Evolutionary conservation across 2,329 filamentous ascomycete genomes (phyloP), one percentile per base, ranked within the genome.

Genomic region (Sclerotinia nivalis): DNA sequence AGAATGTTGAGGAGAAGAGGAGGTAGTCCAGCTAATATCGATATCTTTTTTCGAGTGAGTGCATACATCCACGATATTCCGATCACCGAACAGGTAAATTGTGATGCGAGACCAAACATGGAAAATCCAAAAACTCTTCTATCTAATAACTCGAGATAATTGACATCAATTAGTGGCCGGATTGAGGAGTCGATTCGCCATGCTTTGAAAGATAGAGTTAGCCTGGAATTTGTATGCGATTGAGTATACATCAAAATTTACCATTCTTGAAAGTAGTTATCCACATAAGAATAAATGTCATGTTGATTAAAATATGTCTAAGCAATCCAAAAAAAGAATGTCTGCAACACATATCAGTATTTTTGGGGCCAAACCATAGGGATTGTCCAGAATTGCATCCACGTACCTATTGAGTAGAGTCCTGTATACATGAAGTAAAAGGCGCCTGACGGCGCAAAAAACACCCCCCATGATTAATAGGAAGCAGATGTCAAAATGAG

Each of bases 1-100:
- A 97, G 87, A 76, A 97, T 96, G 80, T 97, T 97, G 81, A 76
- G 75, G 20, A 71, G 66, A 61, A 77, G 73, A 4, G 74, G 74
- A 47, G 76, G 74, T 1, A 76, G 49, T 9, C 74, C 70, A 18
- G 75, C 75, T 18, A 77, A 69, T 10, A 77, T 62, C 5, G 75
- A 74, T 31, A 76, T 70, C 70, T 74, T 74, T 18, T 74, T 69
- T 60, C 72, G 70, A 40, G 75, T 76, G 60, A 77, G 71, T 7
- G 72, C 70, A 60, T 76, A 76, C 71, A 76, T 74, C 74, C 76
- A 77, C 20, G 70, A 68, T 49, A 76, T 75, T 15, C 76, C 76
- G 10, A 70, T 45, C 10, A 70, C 69, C 22, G 74, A 69, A 25
- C 75, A 66, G 4, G 69, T 69, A 25, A 70, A 73, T 70, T 77